phyloP scores from a whole-genome alignment of 176 grass and related monocot genomes.

The Eragrostis curvula region DNA sequence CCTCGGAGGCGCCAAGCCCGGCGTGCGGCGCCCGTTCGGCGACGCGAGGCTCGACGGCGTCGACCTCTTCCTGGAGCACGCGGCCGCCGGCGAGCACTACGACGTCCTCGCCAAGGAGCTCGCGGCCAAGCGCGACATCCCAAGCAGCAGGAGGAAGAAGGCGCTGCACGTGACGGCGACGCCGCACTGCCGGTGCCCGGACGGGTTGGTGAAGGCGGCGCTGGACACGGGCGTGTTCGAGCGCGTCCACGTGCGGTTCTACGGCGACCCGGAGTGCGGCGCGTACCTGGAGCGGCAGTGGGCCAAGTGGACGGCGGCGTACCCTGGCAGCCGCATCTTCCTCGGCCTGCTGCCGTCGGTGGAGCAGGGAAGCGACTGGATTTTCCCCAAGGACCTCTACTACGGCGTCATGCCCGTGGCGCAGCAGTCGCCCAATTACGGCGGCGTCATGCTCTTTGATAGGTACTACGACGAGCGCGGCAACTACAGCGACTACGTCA shows the following conservation, averaged over 20 bases:
- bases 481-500: slow-evolving; percentile 22
- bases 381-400: slow-evolving; percentile 7
- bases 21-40: not conserved
- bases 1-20: slow-evolving; percentile 18
- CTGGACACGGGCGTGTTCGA: slow-evolving; percentile 16
- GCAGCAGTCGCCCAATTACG: slow-evolving; percentile 6
- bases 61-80: slow-evolving; percentile 29
- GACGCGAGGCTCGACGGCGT: slow-evolving; percentile 27
- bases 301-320: no score
- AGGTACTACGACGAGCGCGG: not conserved
- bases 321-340: no score
- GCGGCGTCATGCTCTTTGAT: slow-evolving; percentile 27
- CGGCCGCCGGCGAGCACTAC: not conserved
- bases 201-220: not conserved
- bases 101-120: slow-evolving; percentile 19
- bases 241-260: slow-evolving; percentile 25
- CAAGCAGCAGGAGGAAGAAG: not conserved
- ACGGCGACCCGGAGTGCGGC: no score
- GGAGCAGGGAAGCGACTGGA: not conserved
- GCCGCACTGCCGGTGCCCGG: slow-evolving; percentile 10
- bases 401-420: not conserved
- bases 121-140: slow-evolving; percentile 30
- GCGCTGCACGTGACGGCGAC: slow-evolving; percentile 26
- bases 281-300: no score
- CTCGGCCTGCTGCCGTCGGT: not conserved